These are phyloP conservation scores for Saccharomyces hybrid DNA, from an alignment of 1,139 yeast genomes.

Conservation along the genomic window DNA sequence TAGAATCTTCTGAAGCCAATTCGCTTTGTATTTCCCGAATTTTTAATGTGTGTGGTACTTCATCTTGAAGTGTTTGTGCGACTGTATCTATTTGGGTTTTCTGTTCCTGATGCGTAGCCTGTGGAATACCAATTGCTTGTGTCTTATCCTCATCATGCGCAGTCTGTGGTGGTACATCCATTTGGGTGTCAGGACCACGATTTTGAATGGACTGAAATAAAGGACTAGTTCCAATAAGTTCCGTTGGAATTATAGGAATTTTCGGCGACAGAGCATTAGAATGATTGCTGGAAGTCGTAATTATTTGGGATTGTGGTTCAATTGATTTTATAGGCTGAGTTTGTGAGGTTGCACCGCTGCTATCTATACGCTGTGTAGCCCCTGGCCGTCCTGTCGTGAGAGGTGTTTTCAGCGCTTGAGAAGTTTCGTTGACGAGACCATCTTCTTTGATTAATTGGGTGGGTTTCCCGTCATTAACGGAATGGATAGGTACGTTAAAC, in stretches of 20 bases:
- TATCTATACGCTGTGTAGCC: not conserved
- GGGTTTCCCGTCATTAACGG: not conserved
- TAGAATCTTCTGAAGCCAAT: conserved; percentile 8
- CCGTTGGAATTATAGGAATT: not conserved
- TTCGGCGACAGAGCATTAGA: not conserved
- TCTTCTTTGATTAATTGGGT: not conserved
- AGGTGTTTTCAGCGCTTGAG: not conserved
- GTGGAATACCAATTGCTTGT: not conserved
- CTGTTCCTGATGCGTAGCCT: conserved; percentile 1
- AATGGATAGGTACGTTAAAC: conserved; percentile 1
- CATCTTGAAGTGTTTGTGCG: not conserved
- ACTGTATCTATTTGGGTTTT: not conserved
- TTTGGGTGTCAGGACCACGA: not conserved
- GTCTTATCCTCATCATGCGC: not conserved
- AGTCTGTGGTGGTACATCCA: conserved; percentile 1
- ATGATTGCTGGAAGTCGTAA: not conserved
- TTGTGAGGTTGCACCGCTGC: not conserved
- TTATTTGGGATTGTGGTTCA: not conserved
- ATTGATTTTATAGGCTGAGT: not conserved
- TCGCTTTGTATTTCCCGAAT: conserved; percentile 17
- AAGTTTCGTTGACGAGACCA: not conserved
- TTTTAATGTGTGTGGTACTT: conserved; percentile 5
- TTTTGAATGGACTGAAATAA: not conserved
- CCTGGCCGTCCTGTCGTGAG: too few species aligned
- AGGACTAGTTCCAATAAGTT: not conserved